Evolutionary conservation across 352 stramenopile species (phyloP), one percentile per base, ranked within the genome.

Genomic region (Phytophthora palmivora): DNA sequence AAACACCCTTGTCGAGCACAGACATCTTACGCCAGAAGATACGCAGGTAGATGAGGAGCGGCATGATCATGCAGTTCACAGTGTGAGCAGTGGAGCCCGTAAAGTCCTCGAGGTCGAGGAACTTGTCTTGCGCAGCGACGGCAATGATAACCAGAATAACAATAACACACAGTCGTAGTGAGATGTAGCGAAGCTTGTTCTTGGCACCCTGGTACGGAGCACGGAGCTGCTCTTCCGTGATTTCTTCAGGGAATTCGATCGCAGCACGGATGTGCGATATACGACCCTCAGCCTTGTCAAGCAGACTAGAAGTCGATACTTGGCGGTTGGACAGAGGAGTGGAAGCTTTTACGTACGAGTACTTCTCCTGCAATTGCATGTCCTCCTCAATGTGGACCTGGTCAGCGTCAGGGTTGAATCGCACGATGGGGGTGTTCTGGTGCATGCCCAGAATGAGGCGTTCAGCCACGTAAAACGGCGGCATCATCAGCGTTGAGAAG

Each of bases 91-190:
- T 67, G 12, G 58, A 22, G 7, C 58, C 58, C 43, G 50, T 67
- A 18, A 67, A 67, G 34, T 67, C 58, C 32, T 67, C 58, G 14
- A 86, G 43, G 38, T 86, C 76, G 9, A 81, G 55, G 41, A 82
- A 86, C 36, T 84, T 74, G 44, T 83, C 60, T 34, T 81, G 67
- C 3, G 78, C 53, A 3, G 72, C 52, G n/a, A 85, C 63, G 7
- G 74, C 77, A 36, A 80, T 57, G 36, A 81, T 39, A 28, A 81
- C 76, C n/a, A 86, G 69, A 10, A 72, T 43, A 6, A 65, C 44
- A 50, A 86, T 61, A 5, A 86, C 65, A 6, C 57, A 41, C 8
- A 76, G 41, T 14, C 76, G 74, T 30, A 86, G 43, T 0, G 70
- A 30, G 28, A 80, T 56, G 60, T 84, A 83, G 32, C 79, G 74